Evolutionary conservation across 192 early-diverging fungal species (phyloP).

Genomic region (Dimargaris verticillata): DNA sequence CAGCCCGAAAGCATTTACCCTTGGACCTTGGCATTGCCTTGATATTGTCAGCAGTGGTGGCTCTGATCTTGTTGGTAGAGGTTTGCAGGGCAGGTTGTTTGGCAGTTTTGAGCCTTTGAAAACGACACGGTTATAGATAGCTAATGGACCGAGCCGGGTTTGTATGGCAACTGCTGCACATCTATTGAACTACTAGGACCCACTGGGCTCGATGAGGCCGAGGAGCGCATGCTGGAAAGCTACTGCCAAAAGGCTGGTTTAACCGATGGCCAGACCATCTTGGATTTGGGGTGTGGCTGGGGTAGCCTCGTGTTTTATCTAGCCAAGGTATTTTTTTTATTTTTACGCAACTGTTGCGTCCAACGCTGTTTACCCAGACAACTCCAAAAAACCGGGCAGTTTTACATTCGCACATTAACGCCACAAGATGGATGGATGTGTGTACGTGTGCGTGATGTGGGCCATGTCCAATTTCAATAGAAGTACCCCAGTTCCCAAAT

Average conservation of each 20-base stretch:
- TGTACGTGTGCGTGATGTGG: too few species aligned
- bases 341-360: too few species aligned
- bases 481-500: slow-evolving; percentile 36
- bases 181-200: background rate
- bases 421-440: too few species aligned
- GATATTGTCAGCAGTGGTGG: background rate
- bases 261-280: slow-evolving; percentile 36
- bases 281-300: slow-evolving; percentile 64
- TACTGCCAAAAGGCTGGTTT: slow-evolving; percentile 33
- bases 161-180: background rate
- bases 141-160: background rate
- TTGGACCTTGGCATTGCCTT: background rate
- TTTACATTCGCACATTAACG: too few species aligned
- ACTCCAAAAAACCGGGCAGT: too few species aligned
- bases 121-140: background rate
- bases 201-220: slow-evolving; percentile 30
- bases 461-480: slow-evolving; percentile 9
- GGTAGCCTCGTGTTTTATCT: slow-evolving; percentile 22
- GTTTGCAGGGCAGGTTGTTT: too few species aligned
- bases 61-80: background rate
- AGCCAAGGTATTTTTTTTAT: background rate
- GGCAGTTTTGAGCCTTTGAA: too few species aligned
- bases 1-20: slow-evolving; percentile 5
- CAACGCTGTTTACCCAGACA: too few species aligned
- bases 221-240: slow-evolving; percentile 37